Percentiles rank a stretch among this genome's conserved stretches.
Conservation (phyloP, 257 asterid genomes). For the Nicotiana paniculata region DNA sequence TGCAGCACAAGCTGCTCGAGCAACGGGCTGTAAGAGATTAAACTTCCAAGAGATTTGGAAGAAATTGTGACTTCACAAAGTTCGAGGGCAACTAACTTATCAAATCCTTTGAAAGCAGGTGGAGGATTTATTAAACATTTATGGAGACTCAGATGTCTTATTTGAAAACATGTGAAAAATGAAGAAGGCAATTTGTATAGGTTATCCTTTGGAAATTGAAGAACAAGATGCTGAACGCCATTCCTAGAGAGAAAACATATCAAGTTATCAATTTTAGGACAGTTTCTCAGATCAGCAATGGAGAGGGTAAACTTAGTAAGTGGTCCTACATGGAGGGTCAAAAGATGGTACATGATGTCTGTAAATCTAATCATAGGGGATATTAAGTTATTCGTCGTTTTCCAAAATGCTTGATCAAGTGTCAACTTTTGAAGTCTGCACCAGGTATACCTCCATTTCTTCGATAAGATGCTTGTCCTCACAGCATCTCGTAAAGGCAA, state of each 20-base stretch:
- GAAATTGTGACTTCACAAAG: not conserved
- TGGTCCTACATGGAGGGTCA: conserved; percentile 12
- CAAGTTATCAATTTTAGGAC: conserved; percentile 11
- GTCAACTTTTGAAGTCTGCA: too few species aligned
- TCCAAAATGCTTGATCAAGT: too few species aligned
- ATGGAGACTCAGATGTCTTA: not conserved
- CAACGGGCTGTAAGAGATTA: conserved; percentile 1
- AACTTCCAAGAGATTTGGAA: not conserved
- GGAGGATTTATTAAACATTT: not conserved
- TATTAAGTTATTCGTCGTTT: too few species aligned
- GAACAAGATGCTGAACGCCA: not conserved
- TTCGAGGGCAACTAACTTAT: not conserved
- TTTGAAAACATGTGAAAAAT: not conserved
- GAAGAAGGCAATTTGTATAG: conserved; percentile 14
- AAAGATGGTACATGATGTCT: not conserved
- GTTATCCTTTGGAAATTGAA: not conserved
- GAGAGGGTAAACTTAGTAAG: conserved; percentile 10
- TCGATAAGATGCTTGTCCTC: too few species aligned
- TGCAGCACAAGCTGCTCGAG: conserved; percentile 7
- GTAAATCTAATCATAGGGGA: too few species aligned
- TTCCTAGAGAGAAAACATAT: conserved; percentile 6
- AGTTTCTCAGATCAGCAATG: not conserved
- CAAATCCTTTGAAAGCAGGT: conserved; percentile 12
- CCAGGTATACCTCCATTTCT: too few species aligned
- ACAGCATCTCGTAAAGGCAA: too few species aligned